phyloP scores from a whole-genome alignment of 768 basidiomycete species.

The Pilatotrama ljubarskyi region DNA sequence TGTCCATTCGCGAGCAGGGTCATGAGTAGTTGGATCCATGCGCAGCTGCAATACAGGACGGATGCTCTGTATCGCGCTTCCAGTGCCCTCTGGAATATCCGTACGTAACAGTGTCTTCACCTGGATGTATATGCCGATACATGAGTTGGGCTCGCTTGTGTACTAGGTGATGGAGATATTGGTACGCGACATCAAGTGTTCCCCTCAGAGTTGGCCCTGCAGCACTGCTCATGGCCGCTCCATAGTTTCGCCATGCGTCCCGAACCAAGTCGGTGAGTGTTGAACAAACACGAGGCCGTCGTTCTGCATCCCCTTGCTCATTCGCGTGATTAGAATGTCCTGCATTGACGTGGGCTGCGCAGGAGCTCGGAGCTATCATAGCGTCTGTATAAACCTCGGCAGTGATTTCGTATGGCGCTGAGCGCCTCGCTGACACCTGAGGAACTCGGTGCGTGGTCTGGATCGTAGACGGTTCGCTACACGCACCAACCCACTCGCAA shows the following conservation, averaged over 20 bases:
- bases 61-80: slow-evolving; percentile 5
- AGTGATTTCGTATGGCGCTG: background rate
- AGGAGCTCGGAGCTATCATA: slow-evolving; percentile 16
- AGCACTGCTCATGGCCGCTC: background rate
- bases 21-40: background rate
- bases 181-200: background rate
- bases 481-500: background rate
- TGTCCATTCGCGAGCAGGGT: too few species aligned
- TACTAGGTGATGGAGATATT: slow-evolving; percentile 3
- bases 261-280: slow-evolving; percentile 32
- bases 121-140: too few species aligned
- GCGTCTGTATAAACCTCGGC: slow-evolving; percentile 8
- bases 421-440: slow-evolving; percentile 6
- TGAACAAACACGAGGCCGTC: too few species aligned
- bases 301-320: too few species aligned
- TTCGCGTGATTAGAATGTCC: slow-evolving; percentile 10
- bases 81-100: slow-evolving; percentile 1
- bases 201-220: background rate
- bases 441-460: slow-evolving; percentile 10
- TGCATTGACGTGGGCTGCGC: slow-evolving; percentile 12
- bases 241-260: slow-evolving; percentile 10
- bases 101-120: too few species aligned
- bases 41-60: slow-evolving; percentile 8
- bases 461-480: background rate
- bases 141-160: too few species aligned